phyloP scores from a whole-genome alignment of 768 basidiomycete genomes.

The Leccinellum luteum region DNA sequence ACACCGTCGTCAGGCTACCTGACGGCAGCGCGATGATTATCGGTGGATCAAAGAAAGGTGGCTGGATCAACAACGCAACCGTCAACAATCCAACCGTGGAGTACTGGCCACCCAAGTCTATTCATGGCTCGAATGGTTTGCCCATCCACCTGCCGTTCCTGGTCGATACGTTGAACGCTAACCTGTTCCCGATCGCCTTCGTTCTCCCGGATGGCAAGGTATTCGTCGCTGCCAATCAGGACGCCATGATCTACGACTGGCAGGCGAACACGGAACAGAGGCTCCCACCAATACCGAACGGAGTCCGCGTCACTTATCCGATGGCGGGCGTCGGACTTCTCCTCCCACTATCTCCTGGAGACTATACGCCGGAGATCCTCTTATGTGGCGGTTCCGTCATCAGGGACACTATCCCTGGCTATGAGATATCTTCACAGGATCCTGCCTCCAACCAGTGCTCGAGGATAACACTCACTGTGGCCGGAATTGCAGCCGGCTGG shows the following conservation, averaged over 20 bases:
- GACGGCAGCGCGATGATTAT: slow-evolving; percentile 86
- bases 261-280: slow-evolving; percentile 53
- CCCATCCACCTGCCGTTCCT: slow-evolving; percentile 65
- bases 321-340: slow-evolving; percentile 76
- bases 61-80: slow-evolving; percentile 83
- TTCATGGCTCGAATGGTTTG: slow-evolving; percentile 63
- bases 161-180: slow-evolving; percentile 71
- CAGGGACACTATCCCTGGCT: slow-evolving; percentile 56
- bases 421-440: slow-evolving; percentile 68
- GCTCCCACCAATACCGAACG: slow-evolving; percentile 71
- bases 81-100: slow-evolving; percentile 81
- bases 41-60: slow-evolving; percentile 77
- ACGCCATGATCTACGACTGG: slow-evolving; percentile 83
- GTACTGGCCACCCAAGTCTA: slow-evolving; percentile 78
- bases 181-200: slow-evolving; percentile 78
- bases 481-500: slow-evolving; percentile 70
- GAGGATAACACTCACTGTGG: slow-evolving; percentile 61
- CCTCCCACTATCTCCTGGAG: slow-evolving; percentile 63
- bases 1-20: slow-evolving; percentile 60
- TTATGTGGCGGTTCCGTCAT: slow-evolving; percentile 75
- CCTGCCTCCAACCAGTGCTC: slow-evolving; percentile 72
- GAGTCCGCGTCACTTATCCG: slow-evolving; percentile 79
- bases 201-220: slow-evolving; percentile 64
- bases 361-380: slow-evolving; percentile 68
- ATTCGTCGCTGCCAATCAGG: slow-evolving; percentile 76